Percentiles rank a stretch among this genome's conserved stretches.
Evolutionary conservation across 805 yeast species (phyloP).

Genomic region (Lipomyces anomalus): DNA sequence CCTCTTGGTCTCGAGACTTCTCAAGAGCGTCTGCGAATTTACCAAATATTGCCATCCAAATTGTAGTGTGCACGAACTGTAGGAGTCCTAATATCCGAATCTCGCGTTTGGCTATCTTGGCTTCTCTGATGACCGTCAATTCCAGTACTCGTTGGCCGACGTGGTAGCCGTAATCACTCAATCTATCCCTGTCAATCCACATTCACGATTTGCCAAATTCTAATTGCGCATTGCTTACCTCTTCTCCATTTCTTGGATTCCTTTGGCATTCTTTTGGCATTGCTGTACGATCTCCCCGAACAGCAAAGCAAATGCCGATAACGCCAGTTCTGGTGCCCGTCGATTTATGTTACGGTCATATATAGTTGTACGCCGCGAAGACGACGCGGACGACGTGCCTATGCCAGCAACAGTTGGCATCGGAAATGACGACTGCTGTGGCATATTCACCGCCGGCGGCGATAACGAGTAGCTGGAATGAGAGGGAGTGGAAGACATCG

Average conservation of each 20-base stretch:
- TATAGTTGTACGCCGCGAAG: slow-evolving; percentile 33
- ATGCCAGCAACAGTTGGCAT: no score
- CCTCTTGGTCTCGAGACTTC: slow-evolving; percentile 59
- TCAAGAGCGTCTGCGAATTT: slow-evolving; percentile 69
- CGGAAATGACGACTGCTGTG: no score
- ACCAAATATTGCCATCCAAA: slow-evolving; percentile 74
- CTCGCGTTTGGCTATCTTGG: slow-evolving; percentile 61
- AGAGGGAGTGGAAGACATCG: no score
- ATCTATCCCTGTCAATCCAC: slow-evolving; percentile 28
- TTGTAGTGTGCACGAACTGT: slow-evolving; percentile 63
- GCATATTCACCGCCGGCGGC: no score
- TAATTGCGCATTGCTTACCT: slow-evolving; percentile 27
- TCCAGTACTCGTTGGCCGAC: slow-evolving; percentile 71
- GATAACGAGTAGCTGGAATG: no score
- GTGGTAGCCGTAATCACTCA: slow-evolving; percentile 70
- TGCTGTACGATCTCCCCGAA: slow-evolving; percentile 67
- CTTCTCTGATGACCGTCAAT: slow-evolving; percentile 61
- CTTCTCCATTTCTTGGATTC: slow-evolving; percentile 59
- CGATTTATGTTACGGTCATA: slow-evolving; percentile 68
- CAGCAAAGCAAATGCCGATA: slow-evolving; percentile 61
- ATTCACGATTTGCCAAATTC: not conserved
- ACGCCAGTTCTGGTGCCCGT: slow-evolving; percentile 58
- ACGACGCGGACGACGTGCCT: slow-evolving; percentile 1
- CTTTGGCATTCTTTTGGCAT: slow-evolving; percentile 55
- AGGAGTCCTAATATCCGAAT: slow-evolving; percentile 58